phyloP scores from a whole-genome alignment of 1,139 yeast genomes.

The Neolecta irregularis region DNA sequence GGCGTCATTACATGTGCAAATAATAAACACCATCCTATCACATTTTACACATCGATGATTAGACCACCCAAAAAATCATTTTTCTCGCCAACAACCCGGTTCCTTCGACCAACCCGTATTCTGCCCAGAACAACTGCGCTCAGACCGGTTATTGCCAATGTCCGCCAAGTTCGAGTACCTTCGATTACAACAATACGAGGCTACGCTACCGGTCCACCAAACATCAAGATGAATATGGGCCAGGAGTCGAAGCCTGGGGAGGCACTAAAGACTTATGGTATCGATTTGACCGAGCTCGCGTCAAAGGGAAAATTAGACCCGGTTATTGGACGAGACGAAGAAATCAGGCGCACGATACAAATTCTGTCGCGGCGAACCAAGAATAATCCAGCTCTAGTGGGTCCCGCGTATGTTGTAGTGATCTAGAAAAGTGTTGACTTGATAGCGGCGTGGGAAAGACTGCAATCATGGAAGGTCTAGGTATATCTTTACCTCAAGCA shows the following conservation, averaged over 20 bases:
- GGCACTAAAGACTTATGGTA: slow-evolving; percentile 75
- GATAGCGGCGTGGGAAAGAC: slow-evolving; percentile 81
- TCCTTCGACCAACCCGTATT: no score
- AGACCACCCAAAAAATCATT: no score
- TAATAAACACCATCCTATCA: no score
- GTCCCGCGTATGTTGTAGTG: slow-evolving; percentile 22
- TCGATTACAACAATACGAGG: no score
- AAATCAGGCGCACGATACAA: slow-evolving; percentile 81
- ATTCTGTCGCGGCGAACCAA: slow-evolving; percentile 83
- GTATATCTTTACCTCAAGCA: background rate
- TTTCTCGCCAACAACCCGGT: no score
- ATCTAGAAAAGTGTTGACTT: slow-evolving; percentile 1
- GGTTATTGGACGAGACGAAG: slow-evolving; percentile 92
- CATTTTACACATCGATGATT: no score
- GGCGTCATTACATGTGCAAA: no score
- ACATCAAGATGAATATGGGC: slow-evolving; percentile 17
- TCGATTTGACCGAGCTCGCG: slow-evolving; percentile 74
- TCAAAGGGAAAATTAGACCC: slow-evolving; percentile 86
- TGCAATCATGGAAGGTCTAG: slow-evolving; percentile 81
- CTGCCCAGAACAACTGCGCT: no score
- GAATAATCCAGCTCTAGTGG: slow-evolving; percentile 85
- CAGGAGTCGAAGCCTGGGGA: slow-evolving; percentile 30
- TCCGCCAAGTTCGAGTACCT: no score
- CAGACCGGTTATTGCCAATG: no score
- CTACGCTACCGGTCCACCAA: slow-evolving; percentile 13